phyloP scores from a whole-genome alignment of 2,329 filamentous ascomycete species.

The Ophiostoma sp. region DNA sequence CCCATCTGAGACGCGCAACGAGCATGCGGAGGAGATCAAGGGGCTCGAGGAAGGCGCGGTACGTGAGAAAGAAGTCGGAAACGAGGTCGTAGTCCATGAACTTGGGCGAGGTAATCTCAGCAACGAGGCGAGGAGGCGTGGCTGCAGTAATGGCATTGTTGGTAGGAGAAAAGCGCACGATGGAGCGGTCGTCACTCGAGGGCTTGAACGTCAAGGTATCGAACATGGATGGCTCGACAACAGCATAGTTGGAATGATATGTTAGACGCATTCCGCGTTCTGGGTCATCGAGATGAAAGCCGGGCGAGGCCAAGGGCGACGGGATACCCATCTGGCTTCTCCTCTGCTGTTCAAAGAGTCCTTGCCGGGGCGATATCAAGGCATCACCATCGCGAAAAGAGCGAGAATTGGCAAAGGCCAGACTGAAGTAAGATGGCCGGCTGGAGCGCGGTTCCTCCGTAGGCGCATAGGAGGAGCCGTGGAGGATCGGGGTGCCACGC shows the following conservation, averaged over 20 bases:
- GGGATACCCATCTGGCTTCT: not conserved
- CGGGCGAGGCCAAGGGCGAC: slow-evolving; percentile 30
- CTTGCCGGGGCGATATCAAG: slow-evolving; percentile 19
- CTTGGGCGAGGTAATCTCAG: slow-evolving; percentile 91
- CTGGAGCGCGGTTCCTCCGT: slow-evolving; percentile 67
- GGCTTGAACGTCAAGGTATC: slow-evolving; percentile 75
- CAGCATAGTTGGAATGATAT: slow-evolving; percentile 45
- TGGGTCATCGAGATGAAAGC: slow-evolving; percentile 32
- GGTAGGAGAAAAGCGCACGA: slow-evolving; percentile 73
- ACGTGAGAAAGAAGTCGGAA: slow-evolving; percentile 97
- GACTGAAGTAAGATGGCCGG: slow-evolving; percentile 34
- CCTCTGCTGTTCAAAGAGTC: slow-evolving; percentile 14
- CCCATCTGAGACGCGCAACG: slow-evolving; percentile 80
- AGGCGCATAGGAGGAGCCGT: slow-evolving; percentile 73
- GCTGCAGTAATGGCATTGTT: slow-evolving; percentile 77
- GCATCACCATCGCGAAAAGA: slow-evolving; percentile 38
- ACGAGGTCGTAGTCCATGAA: slow-evolving; percentile 96
- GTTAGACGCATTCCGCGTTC: not conserved
- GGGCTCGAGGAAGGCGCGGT: slow-evolving; percentile 75
- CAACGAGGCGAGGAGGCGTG: slow-evolving; percentile 82
- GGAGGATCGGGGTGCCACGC: slow-evolving; percentile 68
- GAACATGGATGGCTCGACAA: slow-evolving; percentile 71
- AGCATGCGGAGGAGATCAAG: slow-evolving; percentile 75
- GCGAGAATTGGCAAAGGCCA: slow-evolving; percentile 5
- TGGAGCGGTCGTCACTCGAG: slow-evolving; percentile 66